phyloP scores from a whole-genome alignment of 148 eudicot species.

The Vaccinium myrtillus region DNA sequence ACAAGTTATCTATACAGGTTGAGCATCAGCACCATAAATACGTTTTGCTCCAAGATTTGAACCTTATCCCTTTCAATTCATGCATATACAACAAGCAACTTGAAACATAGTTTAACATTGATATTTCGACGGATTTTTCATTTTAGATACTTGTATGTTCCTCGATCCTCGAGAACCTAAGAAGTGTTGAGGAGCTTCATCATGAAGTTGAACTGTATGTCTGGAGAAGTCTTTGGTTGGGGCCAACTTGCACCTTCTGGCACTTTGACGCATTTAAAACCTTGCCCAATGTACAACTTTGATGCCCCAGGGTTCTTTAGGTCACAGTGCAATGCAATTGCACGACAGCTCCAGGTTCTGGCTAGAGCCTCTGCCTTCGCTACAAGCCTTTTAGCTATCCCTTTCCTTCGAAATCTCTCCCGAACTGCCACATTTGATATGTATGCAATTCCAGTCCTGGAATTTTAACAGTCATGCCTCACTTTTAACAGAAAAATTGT shows the following conservation, averaged over 20 bases:
- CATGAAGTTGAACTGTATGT: constrained; percentile 73
- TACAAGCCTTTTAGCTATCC: constrained; percentile 76
- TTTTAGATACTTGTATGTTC: background rate
- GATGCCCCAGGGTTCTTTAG: constrained; percentile 66
- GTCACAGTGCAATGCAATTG: constrained; percentile 90
- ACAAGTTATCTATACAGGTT: background rate
- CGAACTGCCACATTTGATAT: constrained; percentile 93
- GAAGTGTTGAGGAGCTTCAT: constrained; percentile 62
- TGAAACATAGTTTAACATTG: background rate
- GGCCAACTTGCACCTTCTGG: constrained; percentile 95
- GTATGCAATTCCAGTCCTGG: constrained; percentile 85
- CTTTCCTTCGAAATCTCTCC: constrained; percentile 73
- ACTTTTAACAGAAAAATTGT: background rate
- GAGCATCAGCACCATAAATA: background rate
- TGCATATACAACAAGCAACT: background rate
- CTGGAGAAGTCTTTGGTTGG: constrained; percentile 77
- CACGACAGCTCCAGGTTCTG: constrained; percentile 75
- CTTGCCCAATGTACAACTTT: constrained; percentile 59
- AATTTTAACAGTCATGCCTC: constrained; percentile 3
- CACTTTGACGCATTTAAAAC: constrained; percentile 61
- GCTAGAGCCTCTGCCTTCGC: constrained; percentile 86
- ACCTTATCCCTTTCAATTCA: background rate
- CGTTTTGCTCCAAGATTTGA: background rate
- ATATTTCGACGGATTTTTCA: background rate
- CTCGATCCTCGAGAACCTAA: background rate